A percentile compares a stretch with the other conserved stretches of the same genome.
Evolutionary conservation across 306 rosid species (phyloP).

Genomic region (Quillaja saponaria): DNA sequence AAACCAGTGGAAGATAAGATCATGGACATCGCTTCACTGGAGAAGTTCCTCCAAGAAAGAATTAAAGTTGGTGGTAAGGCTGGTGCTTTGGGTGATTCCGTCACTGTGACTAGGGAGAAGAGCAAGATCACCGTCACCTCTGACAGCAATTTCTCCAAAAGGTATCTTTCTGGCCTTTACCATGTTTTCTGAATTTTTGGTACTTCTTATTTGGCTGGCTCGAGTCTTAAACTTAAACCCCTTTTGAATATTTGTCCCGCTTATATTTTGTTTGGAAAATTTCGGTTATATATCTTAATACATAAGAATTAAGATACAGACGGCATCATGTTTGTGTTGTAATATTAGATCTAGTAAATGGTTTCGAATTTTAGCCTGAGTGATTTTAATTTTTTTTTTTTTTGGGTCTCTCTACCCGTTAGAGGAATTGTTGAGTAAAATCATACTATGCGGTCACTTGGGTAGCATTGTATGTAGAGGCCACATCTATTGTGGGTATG

Average conservation of each 20-base stretch:
- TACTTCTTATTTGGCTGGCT: background rate
- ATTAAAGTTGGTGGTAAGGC: slow-evolving; percentile 96
- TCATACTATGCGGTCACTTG: background rate
- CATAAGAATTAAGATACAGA: too few species aligned
- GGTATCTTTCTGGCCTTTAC: slow-evolving; percentile 25
- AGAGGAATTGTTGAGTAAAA: too few species aligned
- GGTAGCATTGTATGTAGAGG: background rate
- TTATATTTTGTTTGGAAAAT: background rate
- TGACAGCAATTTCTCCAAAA: slow-evolving; percentile 65
- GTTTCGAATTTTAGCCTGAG: too few species aligned
- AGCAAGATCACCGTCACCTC: slow-evolving; percentile 73
- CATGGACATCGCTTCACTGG: slow-evolving; percentile 95
- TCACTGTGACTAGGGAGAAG: slow-evolving; percentile 58
- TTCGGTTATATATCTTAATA: background rate
- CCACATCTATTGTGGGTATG: background rate
- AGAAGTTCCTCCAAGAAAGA: slow-evolving; percentile 93
- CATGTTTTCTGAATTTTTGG: background rate
- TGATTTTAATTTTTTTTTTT: too few species aligned
- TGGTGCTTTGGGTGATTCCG: slow-evolving; percentile 66
- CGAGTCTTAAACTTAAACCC: too few species aligned
- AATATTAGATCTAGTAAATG: too few species aligned
- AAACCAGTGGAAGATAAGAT: slow-evolving; percentile 97
- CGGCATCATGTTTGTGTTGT: too few species aligned
- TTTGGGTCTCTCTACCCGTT: too few species aligned
- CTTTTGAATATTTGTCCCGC: background rate